Evolutionary conservation across 164 flowering plant genomes (phyloP), one percentile per base, ranked within the genome.

Genomic region (Saururus chinensis): DNA sequence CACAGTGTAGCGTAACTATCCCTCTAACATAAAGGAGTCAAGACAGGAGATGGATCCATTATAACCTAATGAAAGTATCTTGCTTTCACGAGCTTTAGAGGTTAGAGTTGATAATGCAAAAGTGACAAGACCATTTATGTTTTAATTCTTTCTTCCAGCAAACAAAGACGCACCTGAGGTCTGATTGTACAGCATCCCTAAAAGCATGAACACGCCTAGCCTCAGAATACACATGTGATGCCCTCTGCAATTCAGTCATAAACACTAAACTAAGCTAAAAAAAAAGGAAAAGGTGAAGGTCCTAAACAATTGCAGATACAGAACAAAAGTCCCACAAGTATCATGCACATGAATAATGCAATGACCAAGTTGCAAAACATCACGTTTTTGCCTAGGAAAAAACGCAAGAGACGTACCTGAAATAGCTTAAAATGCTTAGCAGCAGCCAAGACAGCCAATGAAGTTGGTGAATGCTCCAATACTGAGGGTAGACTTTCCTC

Each of bases 141-240:
- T 45, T 17, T 2, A 10, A 9, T 45, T 45, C 49, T 7, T 45
- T 17, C 11, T 45, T 17, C 14, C 2, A 2, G 49, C 17, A 45
- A 45, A 45, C 17, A 12, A 17, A 45, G 30, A 37, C 45, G 35
- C 52, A 89, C 98, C 93, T 84, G 62, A 77, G 73, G 4, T 81
- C 61, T 59, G 99, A 84, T 60, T 77, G 76, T 8, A 93, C 99
- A 2, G 87, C 74, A 37, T 93, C 95, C 81, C 84, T 90, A 77
- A 93, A 93, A 60, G 83, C 85, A 74, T 88, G 73, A 40, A 93
- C 99, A 30, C 99, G 80, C 73, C 75, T 87, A 60, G 99, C 97
- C 81, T 93, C 99, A 37, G 93, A 83, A 68, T 90, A 90, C 23
- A 93, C 99, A 71, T 93, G 99, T 61, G 80, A 79, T 13, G 99